Base-by-base conservation (phyloP, 129 eudicot genomes). In the Flaveria sonorensis region DNA sequence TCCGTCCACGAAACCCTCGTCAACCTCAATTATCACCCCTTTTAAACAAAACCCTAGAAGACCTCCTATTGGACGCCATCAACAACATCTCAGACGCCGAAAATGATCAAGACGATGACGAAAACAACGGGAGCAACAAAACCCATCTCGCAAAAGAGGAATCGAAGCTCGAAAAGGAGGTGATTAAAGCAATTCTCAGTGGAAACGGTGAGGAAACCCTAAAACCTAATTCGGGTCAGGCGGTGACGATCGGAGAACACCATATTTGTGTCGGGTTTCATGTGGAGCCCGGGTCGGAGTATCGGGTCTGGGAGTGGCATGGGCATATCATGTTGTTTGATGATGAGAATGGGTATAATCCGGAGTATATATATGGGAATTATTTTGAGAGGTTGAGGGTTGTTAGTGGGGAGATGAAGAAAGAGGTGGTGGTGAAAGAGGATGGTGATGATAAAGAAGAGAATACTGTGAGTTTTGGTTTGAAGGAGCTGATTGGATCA, bases 301-400 rank as follows among this genome's bases (percentile, higher is more conserved):
- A 92, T 67, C 88, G 97, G 85, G 97, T 92, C 0, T 92, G 97
- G 97, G 97, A 92, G 73, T 92, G 97, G 96, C 97, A 92, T 65
- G 97, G 97, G n/a, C 97, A 92, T 84, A 86, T 92, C 3, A 92
- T 92, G 97, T 45, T 92, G 87, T 92, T 92, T 76, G 96, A 92
- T 83, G 97, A 87, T 69, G 96, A 89, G 68, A 86, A 89, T 45
- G 96, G 91, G 73, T 92, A 89, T 77, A 79, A 81, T 43, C 97
- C 93, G 4, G 97, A 92, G 86, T 92, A 92, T 86, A 92, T 92
- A 14, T 92, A 92, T 68, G 97, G 97, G 77, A 92, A 92, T 83
- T 92, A 92, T 72, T 92, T 92, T 46, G 93, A 92, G 87, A 84
- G 89, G 46, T 18, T 89, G 70, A 65, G 75, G 30, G 78, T 14